Base-by-base conservation (phyloP, 106 monocot genomes). In the Chionographis japonica region DNA sequence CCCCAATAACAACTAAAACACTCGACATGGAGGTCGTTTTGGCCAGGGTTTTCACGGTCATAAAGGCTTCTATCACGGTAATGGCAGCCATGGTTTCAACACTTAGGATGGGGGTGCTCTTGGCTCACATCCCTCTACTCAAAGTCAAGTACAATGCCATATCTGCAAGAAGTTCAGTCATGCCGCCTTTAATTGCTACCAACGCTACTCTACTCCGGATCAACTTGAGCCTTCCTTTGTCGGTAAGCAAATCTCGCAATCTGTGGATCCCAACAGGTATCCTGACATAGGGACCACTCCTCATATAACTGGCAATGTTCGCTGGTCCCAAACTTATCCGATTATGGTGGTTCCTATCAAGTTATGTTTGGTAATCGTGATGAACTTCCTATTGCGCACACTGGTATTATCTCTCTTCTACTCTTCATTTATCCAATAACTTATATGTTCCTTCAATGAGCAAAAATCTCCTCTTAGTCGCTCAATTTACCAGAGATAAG, bases 401-500 rank as follows among this genome's bases (percentile, higher is more conserved):
- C 62, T 4, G 62, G 62, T 62, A 62, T 6, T 19, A 14, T 50
- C 16, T 7, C 39, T 19, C 50, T 49, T 50, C 50, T 17, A 0
- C 27, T 27, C 27, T 27, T 27, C 27, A 27, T 27, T 27, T 46
- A 8, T 18, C n/a, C n/a, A 19, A 50, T 46, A 14, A 4, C 17
- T 8, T 49, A 17, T 2, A 17, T 50, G 18, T 19, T 50, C 65
- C 50, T n/a, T 50, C 42, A 12, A 46, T 39, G 14, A 6, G 0
- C n/a, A 8, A 49, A 46, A 3, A 49, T 3, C 0, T 65, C 18
- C 3, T 13, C 50, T 3, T 1, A 2, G 65, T 65, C 50, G 65
- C 46, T 8, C 42, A 65, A 50, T 50, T 65, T 39, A 49, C 65
- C 19, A n/a, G 18, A 50, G 65, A 65, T 27, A 46, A 46, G 46